Base-by-base conservation (phyloP, 225 moss, liverwort and hornwort genomes). In the Bryoerythrophyllum caledonicum region DNA sequence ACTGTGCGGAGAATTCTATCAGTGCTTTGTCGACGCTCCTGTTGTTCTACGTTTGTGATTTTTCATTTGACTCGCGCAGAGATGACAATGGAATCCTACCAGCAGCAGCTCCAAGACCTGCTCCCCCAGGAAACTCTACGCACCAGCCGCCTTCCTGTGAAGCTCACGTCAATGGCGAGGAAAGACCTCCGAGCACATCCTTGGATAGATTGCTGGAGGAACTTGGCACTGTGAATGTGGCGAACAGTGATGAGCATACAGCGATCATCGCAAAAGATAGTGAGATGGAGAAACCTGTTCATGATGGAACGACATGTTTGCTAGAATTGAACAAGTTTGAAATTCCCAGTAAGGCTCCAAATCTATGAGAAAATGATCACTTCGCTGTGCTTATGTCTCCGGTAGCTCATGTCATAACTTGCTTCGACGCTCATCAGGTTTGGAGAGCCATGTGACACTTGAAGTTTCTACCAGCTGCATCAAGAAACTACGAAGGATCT, bases 151-250 rank as follows among this genome's bases (percentile, higher is more conserved):
- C 78, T 12, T 74, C 70, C 62, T 73, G 77, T 53, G 60, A 72
- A 74, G 52, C 82, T 44, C 75, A 74, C 17, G 74, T 26, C 73
- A 82, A 82, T 74, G 82, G 67, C 46, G 55, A 70, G 64, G 63
- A 49, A 54, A 82, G 67, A 32, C 77, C 74, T 77, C 35, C 52
- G 70, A 38, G 65, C 26, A 65, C 66, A 67, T 74, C 78, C 58
- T 79, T 78, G 74, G 74, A 82, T 38, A 82, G 73, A 78, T 38
- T 82, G 59, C 70, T 74, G 23, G 72, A 69, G 46, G 78, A 78
- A 30, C 75, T 76, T 72, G 79, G 60, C 51, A 75, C 53, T 27
- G 78, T 74, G 28, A 78, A 82, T 59, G 75, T 75, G 74, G 70
- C 70, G 5, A 71, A 60, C 57, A 66, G 37, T 60, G 69, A 74